Conservation (phyloP, 345 rosid species). For the Hibiscus syriacus region DNA sequence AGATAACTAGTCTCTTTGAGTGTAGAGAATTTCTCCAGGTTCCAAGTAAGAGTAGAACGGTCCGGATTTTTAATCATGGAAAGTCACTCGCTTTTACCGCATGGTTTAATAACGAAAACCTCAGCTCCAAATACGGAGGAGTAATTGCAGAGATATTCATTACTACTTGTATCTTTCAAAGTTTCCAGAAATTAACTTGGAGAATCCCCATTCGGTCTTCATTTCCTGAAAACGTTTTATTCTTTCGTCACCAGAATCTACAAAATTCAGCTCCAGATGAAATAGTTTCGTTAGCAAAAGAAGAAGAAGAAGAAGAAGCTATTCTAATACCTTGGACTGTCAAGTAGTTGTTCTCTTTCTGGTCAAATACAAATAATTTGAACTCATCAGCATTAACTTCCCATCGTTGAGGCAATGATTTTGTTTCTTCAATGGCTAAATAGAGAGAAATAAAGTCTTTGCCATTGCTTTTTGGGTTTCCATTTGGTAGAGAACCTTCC, state of each 20-base stretch:
- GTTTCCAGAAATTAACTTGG: slow-evolving; percentile 4
- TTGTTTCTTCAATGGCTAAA: slow-evolving; percentile 22
- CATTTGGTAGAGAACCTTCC: slow-evolving; percentile 26
- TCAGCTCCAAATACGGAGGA: slow-evolving; percentile 33
- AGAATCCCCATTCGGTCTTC: slow-evolving; percentile 23
- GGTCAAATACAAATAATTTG: slow-evolving; percentile 26
- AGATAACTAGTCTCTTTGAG: slow-evolving; percentile 6
- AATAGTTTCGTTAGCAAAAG: too few species aligned
- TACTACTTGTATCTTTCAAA: background rate
- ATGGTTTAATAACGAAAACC: slow-evolving; percentile 14
- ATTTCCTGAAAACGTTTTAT: slow-evolving; percentile 13
- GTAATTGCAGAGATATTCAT: background rate
- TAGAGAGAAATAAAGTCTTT: slow-evolving; percentile 27
- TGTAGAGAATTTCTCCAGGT: slow-evolving; percentile 19
- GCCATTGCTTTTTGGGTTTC: slow-evolving; percentile 18
- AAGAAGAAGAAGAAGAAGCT: too few species aligned
- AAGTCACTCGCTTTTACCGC: slow-evolving; percentile 11
- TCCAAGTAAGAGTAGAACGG: slow-evolving; percentile 20
- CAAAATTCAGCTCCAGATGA: background rate
- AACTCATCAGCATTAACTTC: slow-evolving; percentile 36
- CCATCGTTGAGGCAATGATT: slow-evolving; percentile 9
- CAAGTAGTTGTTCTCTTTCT: slow-evolving; percentile 18
- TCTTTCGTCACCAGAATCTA: slow-evolving; percentile 16
- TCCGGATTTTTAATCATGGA: slow-evolving; percentile 14
- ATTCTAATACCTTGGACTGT: slow-evolving; percentile 22